phyloP scores from a whole-genome alignment of 345 rosid genomes.

The Linum usitatissimum region DNA sequence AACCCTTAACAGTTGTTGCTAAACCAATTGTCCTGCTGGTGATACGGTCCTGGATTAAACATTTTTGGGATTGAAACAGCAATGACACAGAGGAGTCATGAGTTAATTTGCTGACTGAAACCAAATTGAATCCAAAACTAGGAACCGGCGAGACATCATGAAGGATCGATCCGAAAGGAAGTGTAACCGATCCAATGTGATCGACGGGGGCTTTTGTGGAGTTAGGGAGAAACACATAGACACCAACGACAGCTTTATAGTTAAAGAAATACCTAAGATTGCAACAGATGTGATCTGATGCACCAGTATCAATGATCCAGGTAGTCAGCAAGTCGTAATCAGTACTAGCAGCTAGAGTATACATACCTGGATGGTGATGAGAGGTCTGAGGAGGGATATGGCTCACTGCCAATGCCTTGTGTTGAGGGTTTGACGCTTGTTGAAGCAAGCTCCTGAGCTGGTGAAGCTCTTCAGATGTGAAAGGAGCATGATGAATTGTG shows the following conservation, averaged over 20 bases:
- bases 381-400: too few relatives aligned
- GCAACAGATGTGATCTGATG: background rate
- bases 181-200: background rate
- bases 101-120: background rate
- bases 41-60: background rate
- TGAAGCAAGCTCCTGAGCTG: too few relatives aligned
- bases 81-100: background rate
- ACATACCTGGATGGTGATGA: too few relatives aligned
- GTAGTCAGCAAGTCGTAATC: too few relatives aligned
- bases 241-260: background rate
- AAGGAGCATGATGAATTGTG: too few relatives aligned
- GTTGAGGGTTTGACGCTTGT: too few relatives aligned
- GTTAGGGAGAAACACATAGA: background rate
- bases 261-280: background rate
- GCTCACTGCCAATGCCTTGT: too few relatives aligned
- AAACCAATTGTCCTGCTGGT: background rate
- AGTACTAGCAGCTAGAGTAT: too few relatives aligned
- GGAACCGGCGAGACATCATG: background rate
- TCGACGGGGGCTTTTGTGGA: too few relatives aligned
- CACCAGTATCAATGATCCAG: background rate
- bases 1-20: background rate
- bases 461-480: too few relatives aligned
- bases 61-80: background rate
- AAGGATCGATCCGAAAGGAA: background rate
- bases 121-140: background rate